phyloP scores from a whole-genome alignment of 169 alveolate species.

The Fabrea salina region DNA sequence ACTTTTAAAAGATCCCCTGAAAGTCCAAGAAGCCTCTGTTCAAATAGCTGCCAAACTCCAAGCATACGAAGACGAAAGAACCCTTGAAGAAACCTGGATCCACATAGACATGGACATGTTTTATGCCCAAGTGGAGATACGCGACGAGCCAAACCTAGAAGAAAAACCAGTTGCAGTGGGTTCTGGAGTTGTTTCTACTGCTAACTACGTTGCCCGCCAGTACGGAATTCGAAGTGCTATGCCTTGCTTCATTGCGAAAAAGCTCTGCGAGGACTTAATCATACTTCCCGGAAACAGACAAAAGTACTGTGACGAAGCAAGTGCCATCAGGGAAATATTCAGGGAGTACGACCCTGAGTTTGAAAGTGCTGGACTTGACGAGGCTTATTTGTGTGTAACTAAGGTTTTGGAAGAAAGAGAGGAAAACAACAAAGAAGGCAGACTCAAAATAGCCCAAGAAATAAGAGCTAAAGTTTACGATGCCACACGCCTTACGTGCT shows the following conservation, averaged over 20 bases:
- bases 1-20: neutral
- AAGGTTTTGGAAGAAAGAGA: slow-evolving; percentile 49
- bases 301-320: slow-evolving; percentile 64
- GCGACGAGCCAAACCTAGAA: slow-evolving; percentile 79
- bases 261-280: slow-evolving; percentile 69
- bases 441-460: slow-evolving; percentile 56
- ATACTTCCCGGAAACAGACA: slow-evolving; percentile 55
- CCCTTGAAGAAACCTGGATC: slow-evolving; percentile 72
- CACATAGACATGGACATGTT: slow-evolving; percentile 91
- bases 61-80: slow-evolving; percentile 47
- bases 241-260: slow-evolving; percentile 76
- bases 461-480: slow-evolving; percentile 65
- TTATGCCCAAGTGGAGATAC: slow-evolving; percentile 85
- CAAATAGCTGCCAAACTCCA: slow-evolving; percentile 47
- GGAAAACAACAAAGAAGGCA: slow-evolving; percentile 54
- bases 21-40: slow-evolving; percentile 27
- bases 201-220: slow-evolving; percentile 74
- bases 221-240: slow-evolving; percentile 74
- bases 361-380: slow-evolving; percentile 84
- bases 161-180: slow-evolving; percentile 80
- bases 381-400: slow-evolving; percentile 80
- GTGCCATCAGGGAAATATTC: slow-evolving; percentile 60
- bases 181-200: slow-evolving; percentile 64
- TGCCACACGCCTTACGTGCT: slow-evolving; percentile 68
- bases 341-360: slow-evolving; percentile 69